Evolutionary conservation across 768 basidiomycete species (phyloP).

Genomic region (Suillus variegatus): DNA sequence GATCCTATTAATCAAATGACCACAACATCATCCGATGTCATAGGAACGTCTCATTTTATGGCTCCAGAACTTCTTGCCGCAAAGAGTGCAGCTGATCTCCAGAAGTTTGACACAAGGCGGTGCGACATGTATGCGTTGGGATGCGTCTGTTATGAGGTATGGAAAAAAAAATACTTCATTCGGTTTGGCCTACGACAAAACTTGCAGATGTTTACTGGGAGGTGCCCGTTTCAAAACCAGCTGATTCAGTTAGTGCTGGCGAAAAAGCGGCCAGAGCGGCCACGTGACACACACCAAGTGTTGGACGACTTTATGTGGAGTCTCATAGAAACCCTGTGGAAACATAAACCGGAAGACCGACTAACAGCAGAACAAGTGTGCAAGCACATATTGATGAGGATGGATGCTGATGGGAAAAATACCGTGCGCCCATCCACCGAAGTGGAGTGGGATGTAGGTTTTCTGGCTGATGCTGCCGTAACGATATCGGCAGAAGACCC

Average conservation of each 20-base stretch:
- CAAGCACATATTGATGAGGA: too few relatives aligned
- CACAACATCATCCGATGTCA: conserved; percentile 10
- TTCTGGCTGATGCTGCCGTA: conserved; percentile 1
- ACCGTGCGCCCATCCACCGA: background rate
- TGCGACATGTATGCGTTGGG: conserved; percentile 45
- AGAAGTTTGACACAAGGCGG: conserved; percentile 25
- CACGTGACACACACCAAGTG: background rate
- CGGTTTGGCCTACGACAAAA: background rate
- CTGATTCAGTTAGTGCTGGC: background rate
- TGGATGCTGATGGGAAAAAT: background rate
- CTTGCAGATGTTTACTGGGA: conserved; percentile 10
- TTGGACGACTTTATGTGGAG: conserved; percentile 11
- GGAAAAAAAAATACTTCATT: background rate
- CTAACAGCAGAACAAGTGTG: conserved; percentile 3
- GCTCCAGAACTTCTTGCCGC: conserved; percentile 26
- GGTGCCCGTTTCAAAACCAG: background rate
- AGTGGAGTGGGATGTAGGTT: conserved; percentile 3
- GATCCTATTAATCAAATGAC: conserved; percentile 13
- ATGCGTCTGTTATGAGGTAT: conserved; percentile 42
- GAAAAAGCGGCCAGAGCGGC: background rate
- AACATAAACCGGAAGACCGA: background rate
- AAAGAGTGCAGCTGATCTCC: conserved; percentile 2
- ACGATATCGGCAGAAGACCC: background rate
- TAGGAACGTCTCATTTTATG: conserved; percentile 24
- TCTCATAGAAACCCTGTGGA: conserved; percentile 5